A percentile compares a stretch with the other conserved stretches of the same genome.
Conservation (phyloP, 495 filamentous ascomycete genomes). For the Neurospora sp. region DNA sequence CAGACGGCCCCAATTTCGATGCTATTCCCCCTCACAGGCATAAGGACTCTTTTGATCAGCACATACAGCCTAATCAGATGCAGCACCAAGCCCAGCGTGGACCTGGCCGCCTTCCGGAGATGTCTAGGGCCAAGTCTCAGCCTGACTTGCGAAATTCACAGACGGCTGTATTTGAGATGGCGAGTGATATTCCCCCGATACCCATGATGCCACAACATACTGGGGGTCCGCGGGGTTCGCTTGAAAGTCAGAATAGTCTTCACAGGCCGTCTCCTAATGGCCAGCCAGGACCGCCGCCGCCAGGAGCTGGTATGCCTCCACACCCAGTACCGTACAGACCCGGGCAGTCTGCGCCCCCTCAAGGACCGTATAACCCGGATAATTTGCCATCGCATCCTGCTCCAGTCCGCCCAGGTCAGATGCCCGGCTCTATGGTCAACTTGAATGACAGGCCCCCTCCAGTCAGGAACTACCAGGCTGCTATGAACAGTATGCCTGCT, state of each 20-base stretch:
- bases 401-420: slow-evolving; percentile 69
- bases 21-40: slow-evolving; percentile 37
- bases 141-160: slow-evolving; percentile 54
- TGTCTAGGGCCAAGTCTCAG: slow-evolving; percentile 54
- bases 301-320: slow-evolving; percentile 22
- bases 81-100: slow-evolving; percentile 29
- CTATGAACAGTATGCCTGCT: slow-evolving; percentile 11
- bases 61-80: slow-evolving; percentile 20
- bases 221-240: neutral
- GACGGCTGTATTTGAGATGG: slow-evolving; percentile 61
- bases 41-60: slow-evolving; percentile 42
- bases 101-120: slow-evolving; percentile 31
- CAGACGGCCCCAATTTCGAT: slow-evolving; percentile 71
- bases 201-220: slow-evolving; percentile 23
- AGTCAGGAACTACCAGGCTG: slow-evolving; percentile 58
- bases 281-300: slow-evolving; percentile 15
- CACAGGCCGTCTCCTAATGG: slow-evolving; percentile 21
- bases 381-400: slow-evolving; percentile 67
- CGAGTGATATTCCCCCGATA: slow-evolving; percentile 45
- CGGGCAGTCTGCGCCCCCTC: slow-evolving; percentile 17
- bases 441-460: slow-evolving; percentile 52
- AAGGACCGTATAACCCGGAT: slow-evolving; percentile 32
- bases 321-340: slow-evolving; percentile 24
- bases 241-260: slow-evolving; percentile 7
- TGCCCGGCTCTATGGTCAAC: slow-evolving; percentile 44